A percentile compares a stretch with the other conserved stretches of the same genome.
phyloP scores from a whole-genome alignment of 129 eudicot genomes.

The Sambucus nigra region DNA sequence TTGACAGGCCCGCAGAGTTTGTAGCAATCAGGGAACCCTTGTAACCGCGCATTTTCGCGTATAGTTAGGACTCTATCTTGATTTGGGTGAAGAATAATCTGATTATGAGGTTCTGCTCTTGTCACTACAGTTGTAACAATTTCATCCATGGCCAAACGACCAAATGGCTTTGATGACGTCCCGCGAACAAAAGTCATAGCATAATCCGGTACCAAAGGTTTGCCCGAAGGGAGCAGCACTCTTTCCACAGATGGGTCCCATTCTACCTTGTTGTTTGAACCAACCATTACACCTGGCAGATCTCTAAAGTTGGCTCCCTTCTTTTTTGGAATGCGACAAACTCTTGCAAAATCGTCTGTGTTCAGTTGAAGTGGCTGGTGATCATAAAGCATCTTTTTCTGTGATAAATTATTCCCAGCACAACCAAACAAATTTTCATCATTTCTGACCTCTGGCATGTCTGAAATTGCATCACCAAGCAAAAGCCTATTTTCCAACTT shows the following conservation, averaged over 20 bases:
- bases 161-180: conserved; percentile 27
- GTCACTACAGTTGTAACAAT: conserved; percentile 26
- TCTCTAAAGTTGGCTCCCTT: conserved; percentile 40
- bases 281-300: conserved; percentile 20
- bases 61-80: conserved; percentile 29
- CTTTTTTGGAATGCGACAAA: conserved; percentile 52
- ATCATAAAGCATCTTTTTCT: conserved; percentile 53
- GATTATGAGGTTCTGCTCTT: conserved; percentile 32
- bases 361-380: conserved; percentile 61
- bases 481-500: conserved; percentile 36
- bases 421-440: not conserved
- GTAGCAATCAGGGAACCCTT: conserved; percentile 27
- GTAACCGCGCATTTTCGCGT: conserved; percentile 30
- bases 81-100: conserved; percentile 22
- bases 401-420: too few relatives aligned
- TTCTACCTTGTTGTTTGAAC: conserved; percentile 9
- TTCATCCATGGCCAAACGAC: conserved; percentile 25
- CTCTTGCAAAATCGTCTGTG: conserved; percentile 57
- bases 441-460: conserved; percentile 54
- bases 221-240: conserved; percentile 9
- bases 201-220: conserved; percentile 36
- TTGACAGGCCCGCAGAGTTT: conserved; percentile 19
- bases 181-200: conserved; percentile 17
- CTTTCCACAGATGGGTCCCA: conserved; percentile 20
- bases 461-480: conserved; percentile 65